Conservation (phyloP, 306 rosid genomes). For the Morella rubra region DNA sequence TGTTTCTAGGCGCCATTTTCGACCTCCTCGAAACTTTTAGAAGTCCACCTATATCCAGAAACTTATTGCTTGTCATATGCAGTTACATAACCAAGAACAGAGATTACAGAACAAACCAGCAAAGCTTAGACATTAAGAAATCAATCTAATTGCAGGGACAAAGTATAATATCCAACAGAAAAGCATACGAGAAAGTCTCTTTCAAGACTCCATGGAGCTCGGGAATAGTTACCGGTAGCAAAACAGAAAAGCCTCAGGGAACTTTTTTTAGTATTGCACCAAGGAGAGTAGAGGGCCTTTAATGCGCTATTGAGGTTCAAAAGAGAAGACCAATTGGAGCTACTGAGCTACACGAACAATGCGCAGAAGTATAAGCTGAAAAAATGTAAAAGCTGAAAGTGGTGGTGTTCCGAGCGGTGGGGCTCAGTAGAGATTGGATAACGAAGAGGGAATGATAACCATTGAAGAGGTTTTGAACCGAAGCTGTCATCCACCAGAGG, state of each 20-base stretch:
- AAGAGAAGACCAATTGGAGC: background rate
- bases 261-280: background rate
- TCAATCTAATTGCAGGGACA: background rate
- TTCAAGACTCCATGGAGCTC: background rate
- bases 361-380: background rate
- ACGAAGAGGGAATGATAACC: slow-evolving; percentile 31
- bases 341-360: background rate
- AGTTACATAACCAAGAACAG: background rate
- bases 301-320: slow-evolving; percentile 17
- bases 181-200: slow-evolving; percentile 2
- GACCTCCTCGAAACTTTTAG: slow-evolving; percentile 24
- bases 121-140: background rate
- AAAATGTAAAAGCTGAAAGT: slow-evolving; percentile 13
- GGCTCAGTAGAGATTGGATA: slow-evolving; percentile 46
- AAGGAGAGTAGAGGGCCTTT: slow-evolving; percentile 11
- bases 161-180: background rate
- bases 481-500: slow-evolving; percentile 31
- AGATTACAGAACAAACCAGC: background rate
- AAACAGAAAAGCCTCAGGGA: slow-evolving; percentile 15
- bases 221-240: slow-evolving; percentile 37
- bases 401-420: slow-evolving; percentile 19
- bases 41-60: background rate
- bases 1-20: slow-evolving; percentile 91
- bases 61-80: background rate
- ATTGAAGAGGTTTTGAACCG: slow-evolving; percentile 13